Conservation (phyloP, 306 rosid species). For the Castanea crenata region DNA sequence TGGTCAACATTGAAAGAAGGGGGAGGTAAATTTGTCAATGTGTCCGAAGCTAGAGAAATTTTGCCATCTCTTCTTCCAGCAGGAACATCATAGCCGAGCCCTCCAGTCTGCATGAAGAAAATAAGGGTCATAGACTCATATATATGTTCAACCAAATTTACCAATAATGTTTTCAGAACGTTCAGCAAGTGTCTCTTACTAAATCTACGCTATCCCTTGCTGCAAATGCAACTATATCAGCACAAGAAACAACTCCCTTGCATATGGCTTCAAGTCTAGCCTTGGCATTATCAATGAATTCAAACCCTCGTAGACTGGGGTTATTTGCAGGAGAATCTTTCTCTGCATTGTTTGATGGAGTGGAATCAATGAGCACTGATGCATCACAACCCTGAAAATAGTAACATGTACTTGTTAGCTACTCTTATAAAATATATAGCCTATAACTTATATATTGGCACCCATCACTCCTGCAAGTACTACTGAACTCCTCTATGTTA, state of each 20-base stretch:
- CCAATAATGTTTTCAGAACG: not conserved
- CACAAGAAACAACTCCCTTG: slow-evolving; percentile 62
- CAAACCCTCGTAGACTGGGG: slow-evolving; percentile 64
- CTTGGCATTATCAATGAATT: slow-evolving; percentile 67
- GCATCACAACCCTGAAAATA: slow-evolving; percentile 67
- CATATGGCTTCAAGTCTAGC: slow-evolving; percentile 63
- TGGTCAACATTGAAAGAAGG: slow-evolving; percentile 54
- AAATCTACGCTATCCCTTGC: slow-evolving; percentile 70
- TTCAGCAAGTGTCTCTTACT: slow-evolving; percentile 33
- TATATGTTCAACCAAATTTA: too few relatives aligned
- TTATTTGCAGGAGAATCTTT: slow-evolving; percentile 69
- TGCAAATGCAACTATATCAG: slow-evolving; percentile 74
- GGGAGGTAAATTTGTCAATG: slow-evolving; percentile 52
- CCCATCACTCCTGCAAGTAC: too few relatives aligned
- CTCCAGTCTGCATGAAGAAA: slow-evolving; percentile 48
- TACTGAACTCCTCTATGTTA: too few relatives aligned
- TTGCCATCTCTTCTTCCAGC: slow-evolving; percentile 85
- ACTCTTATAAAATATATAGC: not conserved
- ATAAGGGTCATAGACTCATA: not conserved
- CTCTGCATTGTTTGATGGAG: slow-evolving; percentile 59
- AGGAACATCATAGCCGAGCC: slow-evolving; percentile 66
- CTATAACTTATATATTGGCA: too few relatives aligned
- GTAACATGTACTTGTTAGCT: not conserved
- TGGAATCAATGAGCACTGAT: slow-evolving; percentile 70
- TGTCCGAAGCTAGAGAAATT: slow-evolving; percentile 56